These are phyloP conservation scores for Biscutella laevigata DNA, from an alignment of 441 rosid species.

Conservation along the genomic window DNA sequence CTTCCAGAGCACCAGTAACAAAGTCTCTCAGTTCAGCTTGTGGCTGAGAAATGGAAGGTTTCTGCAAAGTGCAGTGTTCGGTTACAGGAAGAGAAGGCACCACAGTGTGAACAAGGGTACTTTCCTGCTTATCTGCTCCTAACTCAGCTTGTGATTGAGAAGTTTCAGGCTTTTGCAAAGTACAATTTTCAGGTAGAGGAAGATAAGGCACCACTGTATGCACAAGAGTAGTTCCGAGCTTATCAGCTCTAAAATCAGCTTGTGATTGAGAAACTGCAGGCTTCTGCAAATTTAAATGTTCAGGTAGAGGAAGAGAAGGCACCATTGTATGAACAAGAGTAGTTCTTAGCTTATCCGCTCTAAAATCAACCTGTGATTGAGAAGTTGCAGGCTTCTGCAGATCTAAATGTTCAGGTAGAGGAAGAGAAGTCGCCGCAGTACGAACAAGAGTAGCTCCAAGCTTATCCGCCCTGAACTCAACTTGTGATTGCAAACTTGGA, in stretches of 20 bases:
- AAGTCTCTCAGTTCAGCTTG: constrained; percentile 18
- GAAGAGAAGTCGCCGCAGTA: constrained; percentile 44
- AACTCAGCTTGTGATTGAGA: constrained; percentile 23
- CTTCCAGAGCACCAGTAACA: background rate
- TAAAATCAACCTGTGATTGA: constrained; percentile 18
- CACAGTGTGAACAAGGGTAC: background rate
- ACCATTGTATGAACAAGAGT: background rate
- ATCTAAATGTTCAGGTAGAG: background rate
- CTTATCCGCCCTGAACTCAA: background rate
- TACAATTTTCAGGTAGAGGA: constrained; percentile 23
- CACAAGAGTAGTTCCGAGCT: background rate
- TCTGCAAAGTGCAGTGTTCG: constrained; percentile 26
- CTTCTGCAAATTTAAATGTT: constrained; percentile 22
- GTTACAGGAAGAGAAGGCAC: constrained; percentile 27
- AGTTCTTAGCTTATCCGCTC: background rate
- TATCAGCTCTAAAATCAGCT: constrained; percentile 13
- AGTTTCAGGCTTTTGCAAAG: constrained; percentile 21
- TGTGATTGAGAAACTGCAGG: constrained; percentile 18
- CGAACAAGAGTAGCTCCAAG: background rate
- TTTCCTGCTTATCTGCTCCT: background rate
- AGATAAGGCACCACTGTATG: constrained; percentile 9
- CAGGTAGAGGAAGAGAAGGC: constrained; percentile 25
- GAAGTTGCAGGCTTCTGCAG: constrained; percentile 27
- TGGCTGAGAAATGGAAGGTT: constrained; percentile 29
- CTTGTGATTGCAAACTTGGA: too few species aligned